Evolutionary conservation across 2,329 filamentous ascomycete genomes (phyloP).

Genomic region (Lasiodiplodia sp.): DNA sequence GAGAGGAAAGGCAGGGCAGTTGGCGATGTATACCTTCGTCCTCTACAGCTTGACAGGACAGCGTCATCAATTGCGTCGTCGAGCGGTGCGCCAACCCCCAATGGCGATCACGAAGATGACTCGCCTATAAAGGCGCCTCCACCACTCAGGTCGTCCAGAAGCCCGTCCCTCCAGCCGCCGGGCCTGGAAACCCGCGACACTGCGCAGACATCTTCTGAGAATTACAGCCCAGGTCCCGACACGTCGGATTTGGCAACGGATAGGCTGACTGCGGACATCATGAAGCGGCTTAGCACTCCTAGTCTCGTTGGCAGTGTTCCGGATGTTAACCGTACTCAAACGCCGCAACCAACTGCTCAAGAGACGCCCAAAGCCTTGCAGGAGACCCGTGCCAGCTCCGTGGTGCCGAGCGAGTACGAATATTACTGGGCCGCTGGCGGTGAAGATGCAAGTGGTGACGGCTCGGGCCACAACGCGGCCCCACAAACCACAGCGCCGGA

Average conservation of each 20-base stretch:
- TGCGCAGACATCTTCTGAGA: slow-evolving; percentile 1
- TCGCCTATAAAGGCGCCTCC: slow-evolving; percentile 38
- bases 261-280: slow-evolving; percentile 75
- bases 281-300: slow-evolving; percentile 66
- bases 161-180: slow-evolving; percentile 33
- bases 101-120: slow-evolving; percentile 33
- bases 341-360: slow-evolving; percentile 15
- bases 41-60: slow-evolving; percentile 48
- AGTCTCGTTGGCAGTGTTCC: slow-evolving; percentile 14
- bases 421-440: slow-evolving; percentile 68
- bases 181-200: slow-evolving; percentile 30
- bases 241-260: slow-evolving; percentile 74
- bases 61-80: slow-evolving; percentile 44
- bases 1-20: slow-evolving; percentile 31
- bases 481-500: slow-evolving; percentile 19
- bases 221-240: slow-evolving; percentile 57
- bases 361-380: slow-evolving; percentile 29
- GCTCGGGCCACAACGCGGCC: slow-evolving; percentile 12
- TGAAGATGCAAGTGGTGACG: slow-evolving; percentile 17
- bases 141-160: slow-evolving; percentile 42
- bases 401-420: slow-evolving; percentile 71
- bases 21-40: slow-evolving; percentile 48
- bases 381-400: slow-evolving; percentile 64
- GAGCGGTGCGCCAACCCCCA: slow-evolving; percentile 55
- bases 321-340: slow-evolving; percentile 7